Evolutionary conservation across 495 filamentous ascomycete species (phyloP).

Genomic region (Xylaria sp.): DNA sequence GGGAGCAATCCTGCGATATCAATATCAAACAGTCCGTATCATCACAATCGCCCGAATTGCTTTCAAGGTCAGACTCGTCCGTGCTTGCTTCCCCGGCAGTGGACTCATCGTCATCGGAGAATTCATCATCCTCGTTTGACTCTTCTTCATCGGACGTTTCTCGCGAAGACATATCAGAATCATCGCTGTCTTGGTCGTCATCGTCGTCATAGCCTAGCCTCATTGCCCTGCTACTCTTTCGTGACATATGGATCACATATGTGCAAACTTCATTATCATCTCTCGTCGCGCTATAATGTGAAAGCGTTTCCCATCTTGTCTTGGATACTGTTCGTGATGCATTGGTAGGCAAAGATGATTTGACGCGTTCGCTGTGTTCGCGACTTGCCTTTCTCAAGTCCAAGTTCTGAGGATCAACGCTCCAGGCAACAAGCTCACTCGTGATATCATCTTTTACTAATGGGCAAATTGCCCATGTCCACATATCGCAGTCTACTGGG

Average conservation of each 20-base stretch:
- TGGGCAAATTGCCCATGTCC: background rate
- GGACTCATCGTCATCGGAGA: slow-evolving; percentile 15
- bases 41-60: background rate
- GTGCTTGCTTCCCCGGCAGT: background rate
- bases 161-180: background rate
- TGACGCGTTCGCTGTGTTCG: slow-evolving; percentile 11
- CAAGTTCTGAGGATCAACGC: background rate
- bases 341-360: background rate
- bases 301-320: background rate
- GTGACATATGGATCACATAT: slow-evolving; percentile 14
- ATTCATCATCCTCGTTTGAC: slow-evolving; percentile 9
- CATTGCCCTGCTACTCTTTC: background rate
- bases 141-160: slow-evolving; percentile 5
- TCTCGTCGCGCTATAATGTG: background rate
- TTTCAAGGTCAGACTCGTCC: slow-evolving; percentile 17
- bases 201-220: background rate
- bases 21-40: slow-evolving; percentile 15
- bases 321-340: background rate
- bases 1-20: background rate
- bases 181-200: background rate
- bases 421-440: slow-evolving; percentile 13
- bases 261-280: background rate
- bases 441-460: background rate
- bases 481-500: background rate
- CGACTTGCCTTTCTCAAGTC: background rate